These are phyloP conservation scores for Usnea hakonensis DNA, from an alignment of 495 filamentous ascomycete genomes.

Conservation along the genomic window DNA sequence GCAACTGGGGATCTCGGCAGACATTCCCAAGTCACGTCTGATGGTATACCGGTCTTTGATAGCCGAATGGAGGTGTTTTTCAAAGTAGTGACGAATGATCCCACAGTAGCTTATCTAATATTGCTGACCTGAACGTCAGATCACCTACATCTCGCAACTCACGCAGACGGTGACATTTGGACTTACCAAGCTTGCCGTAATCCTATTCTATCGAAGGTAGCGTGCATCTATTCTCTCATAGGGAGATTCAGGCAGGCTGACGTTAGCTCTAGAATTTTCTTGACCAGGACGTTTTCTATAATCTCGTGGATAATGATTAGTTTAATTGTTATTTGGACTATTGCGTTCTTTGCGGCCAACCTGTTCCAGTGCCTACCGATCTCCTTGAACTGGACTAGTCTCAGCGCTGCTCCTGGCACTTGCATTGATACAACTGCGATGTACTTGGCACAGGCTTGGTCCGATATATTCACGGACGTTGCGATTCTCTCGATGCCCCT, in stretches of 20 bases:
- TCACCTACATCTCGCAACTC: conserved; percentile 7
- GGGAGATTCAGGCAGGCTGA: neutral
- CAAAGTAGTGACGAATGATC: neutral
- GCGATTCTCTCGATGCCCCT: conserved; percentile 8
- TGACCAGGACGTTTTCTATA: neutral
- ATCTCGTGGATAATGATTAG: neutral
- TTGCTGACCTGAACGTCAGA: neutral
- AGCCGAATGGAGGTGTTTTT: conserved; percentile 1
- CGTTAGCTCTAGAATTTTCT: neutral
- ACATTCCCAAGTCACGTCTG: conserved; percentile 5
- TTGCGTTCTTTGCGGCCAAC: conserved; percentile 13
- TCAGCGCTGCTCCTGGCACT: neutral
- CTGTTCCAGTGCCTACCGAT: conserved; percentile 12
- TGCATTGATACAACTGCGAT: conserved; percentile 8
- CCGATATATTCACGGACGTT: conserved; percentile 9
- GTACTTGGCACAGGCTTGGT: conserved; percentile 9
- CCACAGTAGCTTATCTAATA: neutral
- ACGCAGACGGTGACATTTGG: conserved; percentile 13
- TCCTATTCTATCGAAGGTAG: conserved; percentile 10
- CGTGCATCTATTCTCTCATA: no score
- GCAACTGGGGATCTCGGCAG: conserved; percentile 8
- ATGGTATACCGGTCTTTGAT: conserved; percentile 8
- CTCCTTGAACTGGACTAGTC: conserved; percentile 7
- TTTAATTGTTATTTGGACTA: conserved; percentile 7
- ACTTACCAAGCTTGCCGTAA: conserved; percentile 10